Base-by-base conservation (phyloP, 257 asterid species). In the Solanum piurae region DNA sequence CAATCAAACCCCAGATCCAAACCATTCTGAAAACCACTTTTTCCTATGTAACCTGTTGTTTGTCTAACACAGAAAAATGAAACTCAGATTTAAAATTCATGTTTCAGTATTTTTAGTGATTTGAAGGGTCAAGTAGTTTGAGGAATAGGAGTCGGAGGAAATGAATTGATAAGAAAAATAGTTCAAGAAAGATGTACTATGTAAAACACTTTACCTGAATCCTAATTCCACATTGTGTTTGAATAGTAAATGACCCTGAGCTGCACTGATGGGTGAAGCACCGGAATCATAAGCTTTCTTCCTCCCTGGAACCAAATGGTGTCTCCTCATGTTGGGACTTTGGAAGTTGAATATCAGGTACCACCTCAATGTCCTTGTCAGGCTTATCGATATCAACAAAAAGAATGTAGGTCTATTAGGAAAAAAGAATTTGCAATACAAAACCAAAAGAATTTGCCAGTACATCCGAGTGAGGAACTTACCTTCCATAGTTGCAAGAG, bases 401-500 rank as follows among this genome's bases (percentile, higher is more conserved):
- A 37, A 85, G 33, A 74, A 88, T 83, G 31, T 66, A 25, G 64
- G 5, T 18, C 37, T 49, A 31, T 27, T 49, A 58, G 84, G 29
- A 31, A 76, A 88, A 86, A 3, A 72, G 83, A 6, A 83, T 14
- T 68, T 6, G 14, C 1, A 25, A 9, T 25, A 60, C 64, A 23
- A 25, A 74, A 76, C 10, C 74, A 72, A 49, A 49, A 49, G 31
- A 49, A 49, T 49, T 18, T 33, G 40, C 42, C 69, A 49, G 44
- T 18, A 49, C 69, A 82, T 52, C 58, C 12, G 29, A 3, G 55
- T 69, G 86, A 85, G 74, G 25, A 8, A 25, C 38, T 69, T 92
- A 97, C 99, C 98, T 93, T 89, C 98, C 96, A 97, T 36, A 93
- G 86, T 91, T 89, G 95, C 93, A 96, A 93, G 84, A 97, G 88